phyloP scores from a whole-genome alignment of 1,284 basidiomycete species.

The Leccinum subrobustum region DNA sequence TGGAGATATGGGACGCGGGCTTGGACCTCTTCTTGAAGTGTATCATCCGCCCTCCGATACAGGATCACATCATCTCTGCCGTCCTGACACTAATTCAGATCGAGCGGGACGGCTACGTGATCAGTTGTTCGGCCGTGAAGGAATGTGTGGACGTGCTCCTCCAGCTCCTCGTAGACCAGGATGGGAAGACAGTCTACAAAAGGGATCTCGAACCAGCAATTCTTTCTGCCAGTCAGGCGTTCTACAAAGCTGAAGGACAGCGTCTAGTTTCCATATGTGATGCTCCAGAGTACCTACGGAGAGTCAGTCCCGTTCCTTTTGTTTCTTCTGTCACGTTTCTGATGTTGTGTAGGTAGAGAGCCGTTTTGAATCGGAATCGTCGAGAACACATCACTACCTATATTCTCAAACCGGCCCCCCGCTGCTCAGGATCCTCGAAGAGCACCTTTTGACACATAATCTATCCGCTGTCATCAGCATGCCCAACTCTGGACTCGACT shows the following conservation, averaged over 20 bases:
- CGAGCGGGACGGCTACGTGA: conserved; percentile 89
- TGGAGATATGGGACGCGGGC: conserved; percentile 82
- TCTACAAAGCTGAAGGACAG: conserved; percentile 80
- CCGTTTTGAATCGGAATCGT: conserved; percentile 83
- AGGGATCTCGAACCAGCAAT: conserved; percentile 85
- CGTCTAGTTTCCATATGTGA: conserved; percentile 73
- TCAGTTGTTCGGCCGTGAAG: conserved; percentile 90
- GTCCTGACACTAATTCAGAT: conserved; percentile 87
- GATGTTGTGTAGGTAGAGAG: conserved; percentile 67
- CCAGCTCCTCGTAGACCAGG: conserved; percentile 56
- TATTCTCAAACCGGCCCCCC: conserved; percentile 71
- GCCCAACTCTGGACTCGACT: conserved; percentile 83
- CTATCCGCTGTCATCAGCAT: conserved; percentile 75
- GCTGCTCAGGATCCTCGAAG: conserved; percentile 76
- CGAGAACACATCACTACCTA: conserved; percentile 89
- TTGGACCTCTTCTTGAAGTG: conserved; percentile 82
- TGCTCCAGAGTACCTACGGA: conserved; percentile 79
- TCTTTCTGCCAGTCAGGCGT: conserved; percentile 74
- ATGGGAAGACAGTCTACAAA: conserved; percentile 73
- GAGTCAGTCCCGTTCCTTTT: conserved; percentile 50
- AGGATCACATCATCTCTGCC: conserved; percentile 78
- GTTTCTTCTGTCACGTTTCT: conserved; percentile 6
- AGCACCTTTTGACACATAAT: conserved; percentile 78
- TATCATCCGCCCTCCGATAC: conserved; percentile 84
- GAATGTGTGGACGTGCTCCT: conserved; percentile 88